Evolutionary conservation across 768 basidiomycete species (phyloP).

Genomic region (Lactarius indigo): DNA sequence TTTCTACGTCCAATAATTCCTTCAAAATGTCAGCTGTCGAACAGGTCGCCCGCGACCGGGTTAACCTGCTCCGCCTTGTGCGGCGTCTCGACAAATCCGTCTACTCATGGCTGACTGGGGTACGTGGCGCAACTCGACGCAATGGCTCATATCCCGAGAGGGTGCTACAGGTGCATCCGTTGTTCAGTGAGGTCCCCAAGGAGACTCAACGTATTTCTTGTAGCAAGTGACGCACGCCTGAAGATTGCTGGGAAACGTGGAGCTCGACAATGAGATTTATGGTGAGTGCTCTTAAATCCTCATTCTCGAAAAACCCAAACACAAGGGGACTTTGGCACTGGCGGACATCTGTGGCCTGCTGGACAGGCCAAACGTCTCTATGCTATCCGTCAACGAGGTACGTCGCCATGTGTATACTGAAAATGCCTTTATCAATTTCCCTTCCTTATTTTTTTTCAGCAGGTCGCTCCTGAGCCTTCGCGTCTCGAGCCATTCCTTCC

Average conservation of each 20-base stretch:
- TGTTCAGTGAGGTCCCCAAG: background rate
- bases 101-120: no score
- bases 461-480: slow-evolving; percentile 38
- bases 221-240: slow-evolving; percentile 22
- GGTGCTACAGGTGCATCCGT: background rate
- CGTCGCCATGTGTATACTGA: slow-evolving; percentile 7
- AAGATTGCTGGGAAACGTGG: slow-evolving; percentile 10
- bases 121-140: no score
- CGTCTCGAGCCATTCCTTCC: slow-evolving; percentile 17
- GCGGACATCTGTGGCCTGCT: slow-evolving; percentile 47
- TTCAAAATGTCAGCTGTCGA: no score
- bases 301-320: background rate
- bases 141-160: no score
- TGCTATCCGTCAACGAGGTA: slow-evolving; percentile 55
- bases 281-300: slow-evolving; percentile 1
- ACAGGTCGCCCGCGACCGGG: no score
- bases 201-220: background rate
- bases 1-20: no score
- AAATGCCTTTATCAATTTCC: background rate
- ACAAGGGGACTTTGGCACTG: background rate
- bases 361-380: slow-evolving; percentile 50
- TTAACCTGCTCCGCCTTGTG: no score
- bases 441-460: slow-evolving; percentile 34
- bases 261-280: slow-evolving; percentile 10
- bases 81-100: no score